phyloP scores from a whole-genome alignment of 352 stramenopile genomes.

The Pythium dissimile region DNA sequence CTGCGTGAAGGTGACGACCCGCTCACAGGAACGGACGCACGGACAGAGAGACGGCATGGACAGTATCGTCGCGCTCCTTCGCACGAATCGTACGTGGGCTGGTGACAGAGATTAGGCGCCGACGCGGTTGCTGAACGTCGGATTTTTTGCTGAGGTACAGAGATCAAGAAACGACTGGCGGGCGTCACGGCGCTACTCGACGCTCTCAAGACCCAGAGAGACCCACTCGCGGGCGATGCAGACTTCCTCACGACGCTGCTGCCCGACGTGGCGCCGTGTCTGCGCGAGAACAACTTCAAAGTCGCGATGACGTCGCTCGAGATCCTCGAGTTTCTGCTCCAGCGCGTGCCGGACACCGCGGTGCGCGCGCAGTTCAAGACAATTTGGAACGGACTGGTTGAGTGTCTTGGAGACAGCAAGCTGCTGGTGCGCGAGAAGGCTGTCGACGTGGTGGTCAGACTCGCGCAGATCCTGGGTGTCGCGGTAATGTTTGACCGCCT shows the following conservation, averaged over 20 bases:
- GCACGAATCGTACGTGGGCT: slow-evolving; percentile 41
- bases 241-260: slow-evolving; percentile 48
- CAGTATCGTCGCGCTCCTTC: slow-evolving; percentile 50
- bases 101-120: neutral
- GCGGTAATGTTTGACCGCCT: slow-evolving; percentile 41
- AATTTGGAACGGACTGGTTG: slow-evolving; percentile 64
- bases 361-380: slow-evolving; percentile 54
- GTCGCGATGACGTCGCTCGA: slow-evolving; percentile 62
- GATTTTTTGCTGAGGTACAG: slow-evolving; percentile 23
- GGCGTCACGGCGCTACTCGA: slow-evolving; percentile 59
- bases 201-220: slow-evolving; percentile 29
- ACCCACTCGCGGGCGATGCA: slow-evolving; percentile 13
- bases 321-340: slow-evolving; percentile 53
- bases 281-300: slow-evolving; percentile 85
- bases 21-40: neutral
- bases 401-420: slow-evolving; percentile 81
- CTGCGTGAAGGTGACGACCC: slow-evolving; percentile 7
- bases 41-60: slow-evolving; percentile 29
- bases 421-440: slow-evolving; percentile 67
- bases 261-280: slow-evolving; percentile 55
- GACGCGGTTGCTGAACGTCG: neutral
- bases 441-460: slow-evolving; percentile 61
- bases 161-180: slow-evolving; percentile 79
- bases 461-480: slow-evolving; percentile 70
- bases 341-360: slow-evolving; percentile 36